phyloP scores from a whole-genome alignment of 2,329 filamentous ascomycete genomes.

The Cephalotrichum gorgonifer region DNA sequence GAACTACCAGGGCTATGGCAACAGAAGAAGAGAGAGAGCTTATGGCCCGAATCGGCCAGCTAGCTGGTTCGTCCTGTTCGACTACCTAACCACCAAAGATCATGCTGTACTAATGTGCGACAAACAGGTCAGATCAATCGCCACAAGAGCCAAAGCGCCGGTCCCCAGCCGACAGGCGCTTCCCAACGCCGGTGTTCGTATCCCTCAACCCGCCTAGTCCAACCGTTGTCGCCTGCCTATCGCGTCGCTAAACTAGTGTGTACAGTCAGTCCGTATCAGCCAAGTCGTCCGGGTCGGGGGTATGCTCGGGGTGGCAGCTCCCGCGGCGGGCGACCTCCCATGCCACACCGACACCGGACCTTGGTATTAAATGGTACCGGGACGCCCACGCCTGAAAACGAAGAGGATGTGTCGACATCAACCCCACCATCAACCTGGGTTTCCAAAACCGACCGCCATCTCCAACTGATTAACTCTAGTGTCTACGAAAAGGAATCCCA shows the following conservation, averaged over 20 bases:
- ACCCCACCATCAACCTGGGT: constrained; percentile 47
- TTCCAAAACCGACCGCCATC: constrained; percentile 62
- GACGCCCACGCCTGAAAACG: constrained; percentile 12
- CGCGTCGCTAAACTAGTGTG: constrained; percentile 1
- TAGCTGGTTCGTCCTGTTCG: constrained; percentile 30
- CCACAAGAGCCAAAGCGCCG: constrained; percentile 52
- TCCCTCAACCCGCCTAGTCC: not conserved
- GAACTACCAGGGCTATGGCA: constrained; percentile 24
- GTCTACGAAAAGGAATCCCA: constrained; percentile 67
- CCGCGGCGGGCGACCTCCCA: constrained; percentile 21
- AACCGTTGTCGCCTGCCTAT: not conserved
- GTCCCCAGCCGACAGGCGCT: constrained; percentile 13
- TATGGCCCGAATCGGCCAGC: constrained; percentile 40
- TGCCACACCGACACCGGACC: constrained; percentile 36
- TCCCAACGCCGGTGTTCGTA: constrained; percentile 25
- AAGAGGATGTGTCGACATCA: constrained; percentile 17
- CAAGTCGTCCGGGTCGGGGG: not conserved
- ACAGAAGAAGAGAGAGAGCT: constrained; percentile 39
- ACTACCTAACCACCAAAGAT: not conserved
- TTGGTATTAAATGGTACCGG: constrained; percentile 49
- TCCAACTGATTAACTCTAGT: constrained; percentile 72
- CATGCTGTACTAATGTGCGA: not conserved
- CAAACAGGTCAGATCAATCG: constrained; percentile 75
- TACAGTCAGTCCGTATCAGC: constrained; percentile 2
- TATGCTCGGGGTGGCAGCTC: not conserved